Evolutionary conservation across 805 yeast genomes (phyloP).

Genomic region (Zygotorulaspora danielsina): DNA sequence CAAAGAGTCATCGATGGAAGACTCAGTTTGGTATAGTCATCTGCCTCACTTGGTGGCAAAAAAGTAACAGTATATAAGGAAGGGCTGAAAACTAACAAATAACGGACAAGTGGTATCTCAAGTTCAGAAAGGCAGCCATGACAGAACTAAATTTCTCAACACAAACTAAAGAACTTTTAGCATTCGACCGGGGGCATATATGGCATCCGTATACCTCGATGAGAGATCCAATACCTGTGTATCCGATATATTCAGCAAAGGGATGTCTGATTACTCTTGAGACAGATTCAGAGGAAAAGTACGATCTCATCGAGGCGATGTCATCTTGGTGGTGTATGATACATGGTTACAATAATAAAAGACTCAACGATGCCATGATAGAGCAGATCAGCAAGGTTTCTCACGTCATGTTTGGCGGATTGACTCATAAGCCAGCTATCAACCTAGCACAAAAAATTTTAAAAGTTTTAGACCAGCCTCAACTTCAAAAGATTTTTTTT

Average conservation of each 20-base stretch:
- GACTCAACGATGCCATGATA: constrained; percentile 31
- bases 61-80: no score
- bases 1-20: neutral
- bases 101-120: no score
- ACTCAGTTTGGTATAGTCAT: neutral
- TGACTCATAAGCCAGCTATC: constrained; percentile 33
- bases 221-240: constrained; percentile 23
- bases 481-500: constrained; percentile 21
- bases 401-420: constrained; percentile 31
- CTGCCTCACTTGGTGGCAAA: no score
- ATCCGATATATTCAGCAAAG: constrained; percentile 24
- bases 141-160: constrained; percentile 3
- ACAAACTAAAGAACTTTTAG: constrained; percentile 10
- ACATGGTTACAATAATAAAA: constrained; percentile 32
- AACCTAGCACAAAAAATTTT: constrained; percentile 31
- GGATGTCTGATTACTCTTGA: constrained; percentile 24
- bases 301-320: constrained; percentile 30
- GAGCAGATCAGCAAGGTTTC: constrained; percentile 33
- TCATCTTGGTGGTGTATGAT: constrained; percentile 36
- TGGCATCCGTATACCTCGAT: constrained; percentile 37
- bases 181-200: constrained; percentile 27
- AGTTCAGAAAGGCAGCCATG: neutral
- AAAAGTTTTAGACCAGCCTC: constrained; percentile 28
- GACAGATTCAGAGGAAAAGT: constrained; percentile 9
- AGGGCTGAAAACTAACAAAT: no score